These are phyloP conservation scores for Conoideocrella luteorostrata DNA, from an alignment of 2,329 filamentous ascomycete genomes.

Conservation along the genomic window DNA sequence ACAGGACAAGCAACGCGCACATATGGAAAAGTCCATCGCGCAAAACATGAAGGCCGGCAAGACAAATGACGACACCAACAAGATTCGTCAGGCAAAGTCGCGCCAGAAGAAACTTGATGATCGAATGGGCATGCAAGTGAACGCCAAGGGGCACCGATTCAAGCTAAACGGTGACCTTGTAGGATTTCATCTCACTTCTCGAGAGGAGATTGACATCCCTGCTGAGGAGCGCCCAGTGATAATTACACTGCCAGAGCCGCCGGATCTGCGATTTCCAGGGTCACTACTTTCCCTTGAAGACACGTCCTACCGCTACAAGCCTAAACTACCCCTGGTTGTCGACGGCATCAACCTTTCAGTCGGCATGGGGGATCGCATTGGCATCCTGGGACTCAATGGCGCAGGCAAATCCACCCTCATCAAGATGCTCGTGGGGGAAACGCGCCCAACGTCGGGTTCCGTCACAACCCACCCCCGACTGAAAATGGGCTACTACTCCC, in stretches of 20 bases:
- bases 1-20: slow-evolving; percentile 71
- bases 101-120: slow-evolving; percentile 81
- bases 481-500: slow-evolving; percentile 70
- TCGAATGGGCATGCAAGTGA: slow-evolving; percentile 70
- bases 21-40: slow-evolving; percentile 72
- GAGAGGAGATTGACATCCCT: slow-evolving; percentile 67
- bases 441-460: slow-evolving; percentile 53
- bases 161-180: slow-evolving; percentile 70
- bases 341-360: slow-evolving; percentile 62
- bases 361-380: slow-evolving; percentile 66
- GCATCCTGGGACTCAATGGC: slow-evolving; percentile 73
- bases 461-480: slow-evolving; percentile 62
- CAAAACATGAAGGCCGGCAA: slow-evolving; percentile 70
- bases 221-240: slow-evolving; percentile 52
- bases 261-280: slow-evolving; percentile 68
- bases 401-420: slow-evolving; percentile 76
- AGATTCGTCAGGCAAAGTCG: slow-evolving; percentile 77
- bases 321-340: slow-evolving; percentile 37
- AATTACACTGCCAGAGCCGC: slow-evolving; percentile 54
- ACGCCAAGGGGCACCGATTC: slow-evolving; percentile 65
- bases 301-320: slow-evolving; percentile 57
- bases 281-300: slow-evolving; percentile 67
- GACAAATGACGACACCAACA: slow-evolving; percentile 75
- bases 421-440: slow-evolving; percentile 58
- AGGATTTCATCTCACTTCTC: slow-evolving; percentile 52